Conservation (phyloP, 331 rosid species). For the Rosa hybrid region DNA sequence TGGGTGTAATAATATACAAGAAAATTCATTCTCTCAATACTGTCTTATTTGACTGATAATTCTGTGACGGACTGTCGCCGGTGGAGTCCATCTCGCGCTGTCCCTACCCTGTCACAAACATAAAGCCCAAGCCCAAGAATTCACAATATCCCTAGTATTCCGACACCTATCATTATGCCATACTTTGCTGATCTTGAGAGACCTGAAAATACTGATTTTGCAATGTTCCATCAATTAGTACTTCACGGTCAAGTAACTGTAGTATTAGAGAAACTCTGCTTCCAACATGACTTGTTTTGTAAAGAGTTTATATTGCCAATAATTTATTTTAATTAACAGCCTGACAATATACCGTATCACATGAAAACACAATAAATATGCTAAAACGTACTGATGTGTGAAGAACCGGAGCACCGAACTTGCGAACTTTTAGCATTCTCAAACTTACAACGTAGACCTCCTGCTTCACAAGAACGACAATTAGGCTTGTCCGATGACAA, state of each 20-base stretch:
- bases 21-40: too few relatives aligned
- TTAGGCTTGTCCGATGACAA: slow-evolving; percentile 40
- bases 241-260: neutral
- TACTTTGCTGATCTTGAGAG: slow-evolving; percentile 41
- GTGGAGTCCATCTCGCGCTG: slow-evolving; percentile 3
- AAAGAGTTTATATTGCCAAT: neutral
- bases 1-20: too few relatives aligned
- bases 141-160: slow-evolving; percentile 44
- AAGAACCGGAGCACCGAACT: neutral
- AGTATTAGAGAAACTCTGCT: neutral
- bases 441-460: neutral
- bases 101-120: slow-evolving; percentile 10
- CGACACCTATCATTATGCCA: slow-evolving; percentile 43
- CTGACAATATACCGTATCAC: too few relatives aligned
- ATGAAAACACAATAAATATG: neutral
- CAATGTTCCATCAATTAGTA: too few relatives aligned
- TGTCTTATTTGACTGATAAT: too few relatives aligned
- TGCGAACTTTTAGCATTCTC: neutral
- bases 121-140: slow-evolving; percentile 30
- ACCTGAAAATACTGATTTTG: slow-evolving; percentile 22
- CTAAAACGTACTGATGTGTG: neutral
- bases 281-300: neutral
- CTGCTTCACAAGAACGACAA: slow-evolving; percentile 27
- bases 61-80: slow-evolving; percentile 1
- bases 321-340: neutral